Evolutionary conservation across 129 eudicot genomes (phyloP), one percentile per base, ranked within the genome.

Genomic region (Calendula officinalis): DNA sequence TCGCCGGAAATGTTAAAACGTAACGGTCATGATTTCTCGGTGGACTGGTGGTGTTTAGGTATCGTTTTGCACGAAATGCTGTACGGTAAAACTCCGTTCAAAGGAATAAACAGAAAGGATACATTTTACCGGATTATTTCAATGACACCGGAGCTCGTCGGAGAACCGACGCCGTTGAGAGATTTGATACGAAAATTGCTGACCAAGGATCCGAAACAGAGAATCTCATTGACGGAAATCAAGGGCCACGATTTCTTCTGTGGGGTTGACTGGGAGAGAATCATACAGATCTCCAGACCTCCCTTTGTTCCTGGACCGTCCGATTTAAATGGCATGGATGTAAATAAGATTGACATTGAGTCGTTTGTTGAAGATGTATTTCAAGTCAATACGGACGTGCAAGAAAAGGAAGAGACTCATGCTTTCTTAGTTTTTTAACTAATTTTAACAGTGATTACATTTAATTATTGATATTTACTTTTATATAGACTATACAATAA

Each of bases 41-140:
- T 92, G 56, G 96, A 92, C 77, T 88, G 84, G 83, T 88, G 98
- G 98, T 88, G 96, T 50, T 57, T 82, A 14, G 96, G 98, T 6
- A 69, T 88, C 48, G 86, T 92, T 63, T 33, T 88, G 51, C 68
- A 87, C 64, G 96, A 88, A 61, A 85, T 91, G 98, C 72, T 91
- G 8, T 91, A 91, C 73, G 98, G 98, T 0, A 58, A 43, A 53
- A 91, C 96, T 57, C 98, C 98, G 70, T 92, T 87, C 52, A 68
- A 77, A 42, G 98, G 98, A 32, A 27, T 14, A 3, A 83, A 85
- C 45, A 68, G 91, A 60, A 92, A 92, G 66, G 91, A 83, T 46
- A 88, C 98, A 4, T 92, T 85, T 62, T 77, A 83, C 75, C 66
- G 80, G 6, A 74, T 92, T 66, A 32, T 92, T 16, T 34, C 83